phyloP scores from a whole-genome alignment of 139 green algal species.

The Microglena sp. region DNA sequence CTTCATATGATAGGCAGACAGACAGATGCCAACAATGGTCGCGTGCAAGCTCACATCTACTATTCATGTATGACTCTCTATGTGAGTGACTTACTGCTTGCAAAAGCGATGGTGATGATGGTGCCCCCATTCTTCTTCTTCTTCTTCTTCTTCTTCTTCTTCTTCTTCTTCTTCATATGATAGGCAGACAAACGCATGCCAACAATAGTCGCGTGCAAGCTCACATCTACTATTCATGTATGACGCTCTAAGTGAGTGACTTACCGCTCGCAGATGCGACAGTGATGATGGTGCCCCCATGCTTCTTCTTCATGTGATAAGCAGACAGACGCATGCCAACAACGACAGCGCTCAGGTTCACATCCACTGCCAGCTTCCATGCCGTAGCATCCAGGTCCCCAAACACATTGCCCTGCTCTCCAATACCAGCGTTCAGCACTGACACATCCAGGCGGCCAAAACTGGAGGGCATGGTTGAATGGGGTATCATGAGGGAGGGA shows the following conservation, averaged over 20 bases:
- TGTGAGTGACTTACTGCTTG: too few species aligned
- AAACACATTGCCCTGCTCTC: slow-evolving; percentile 39
- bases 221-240: neutral
- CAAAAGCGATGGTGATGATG: too few species aligned
- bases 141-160: too few species aligned
- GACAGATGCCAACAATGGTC: too few species aligned
- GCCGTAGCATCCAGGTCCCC: neutral
- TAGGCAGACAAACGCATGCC: slow-evolving; percentile 11
- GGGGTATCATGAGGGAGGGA: too few species aligned
- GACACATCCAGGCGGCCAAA: slow-evolving; percentile 39
- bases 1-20: too few species aligned
- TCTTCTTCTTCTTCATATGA: neutral
- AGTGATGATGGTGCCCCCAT: neutral
- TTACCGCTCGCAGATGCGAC: neutral
- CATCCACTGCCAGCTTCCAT: slow-evolving; percentile 48
- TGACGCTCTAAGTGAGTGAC: neutral
- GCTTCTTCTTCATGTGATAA: slow-evolving; percentile 7
- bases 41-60: too few species aligned
- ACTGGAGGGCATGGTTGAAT: too few species aligned
- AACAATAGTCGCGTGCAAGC: neutral
- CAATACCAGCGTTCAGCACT: slow-evolving; percentile 71
- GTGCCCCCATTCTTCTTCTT: too few species aligned
- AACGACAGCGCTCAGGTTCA: slow-evolving; percentile 58
- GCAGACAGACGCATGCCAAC: slow-evolving; percentile 6
- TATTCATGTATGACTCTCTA: too few species aligned